Conservation (phyloP, 2,329 filamentous ascomycete genomes). For the Botrytis elliptica region DNA sequence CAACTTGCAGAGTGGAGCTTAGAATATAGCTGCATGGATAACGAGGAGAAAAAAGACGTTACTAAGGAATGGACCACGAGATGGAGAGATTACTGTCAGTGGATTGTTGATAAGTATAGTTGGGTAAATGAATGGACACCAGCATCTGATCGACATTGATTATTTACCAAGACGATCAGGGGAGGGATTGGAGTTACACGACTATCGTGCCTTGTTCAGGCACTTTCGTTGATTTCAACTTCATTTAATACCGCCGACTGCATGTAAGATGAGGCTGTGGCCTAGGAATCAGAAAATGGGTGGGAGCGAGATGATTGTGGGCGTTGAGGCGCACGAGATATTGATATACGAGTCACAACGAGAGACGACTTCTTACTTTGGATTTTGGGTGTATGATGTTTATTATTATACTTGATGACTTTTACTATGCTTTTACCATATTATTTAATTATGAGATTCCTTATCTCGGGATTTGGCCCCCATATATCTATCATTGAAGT, state of each 20-base stretch:
- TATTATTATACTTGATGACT: background rate
- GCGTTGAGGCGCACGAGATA: conserved; percentile 9
- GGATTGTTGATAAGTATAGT: conserved; percentile 48
- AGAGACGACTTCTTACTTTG: background rate
- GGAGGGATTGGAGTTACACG: background rate
- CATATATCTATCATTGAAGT: background rate
- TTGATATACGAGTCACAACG: background rate
- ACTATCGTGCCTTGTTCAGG: background rate
- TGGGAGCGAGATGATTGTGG: background rate
- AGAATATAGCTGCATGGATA: conserved; percentile 55
- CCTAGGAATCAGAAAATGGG: background rate
- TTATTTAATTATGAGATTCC: background rate
- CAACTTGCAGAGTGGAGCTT: conserved; percentile 65
- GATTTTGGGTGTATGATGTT: conserved; percentile 1
- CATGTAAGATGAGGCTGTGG: background rate
- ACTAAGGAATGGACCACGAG: conserved; percentile 49
- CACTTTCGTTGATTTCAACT: background rate
- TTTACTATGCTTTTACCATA: background rate
- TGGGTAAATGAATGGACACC: conserved; percentile 11
- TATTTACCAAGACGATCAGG: background rate
- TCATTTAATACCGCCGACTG: background rate
- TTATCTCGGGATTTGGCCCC: background rate
- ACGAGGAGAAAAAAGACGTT: conserved; percentile 44
- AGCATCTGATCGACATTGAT: conserved; percentile 26
- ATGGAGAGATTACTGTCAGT: conserved; percentile 59